Conservation (phyloP, 2,329 filamentous ascomycete species). For the Alternaria sp. region DNA sequence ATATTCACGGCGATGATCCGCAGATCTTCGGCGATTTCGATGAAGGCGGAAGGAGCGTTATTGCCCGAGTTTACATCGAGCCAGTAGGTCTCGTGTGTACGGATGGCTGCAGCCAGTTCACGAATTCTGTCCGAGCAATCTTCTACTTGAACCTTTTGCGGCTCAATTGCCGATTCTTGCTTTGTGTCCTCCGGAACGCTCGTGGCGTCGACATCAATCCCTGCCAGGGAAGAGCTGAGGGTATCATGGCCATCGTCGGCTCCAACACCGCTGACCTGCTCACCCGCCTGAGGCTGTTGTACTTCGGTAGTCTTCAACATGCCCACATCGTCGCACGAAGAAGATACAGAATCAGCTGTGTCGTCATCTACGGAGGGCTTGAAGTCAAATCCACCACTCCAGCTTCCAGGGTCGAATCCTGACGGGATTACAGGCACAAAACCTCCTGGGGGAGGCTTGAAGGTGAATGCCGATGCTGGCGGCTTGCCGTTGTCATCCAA, state of each 20-base stretch:
- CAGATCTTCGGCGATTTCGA: not conserved
- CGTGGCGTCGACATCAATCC: not conserved
- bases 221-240: not conserved
- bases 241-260: not conserved
- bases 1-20: not conserved
- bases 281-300: not conserved
- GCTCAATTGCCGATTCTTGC: not conserved
- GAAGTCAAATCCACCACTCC: not conserved
- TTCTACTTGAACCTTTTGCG: not conserved
- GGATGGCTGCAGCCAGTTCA: not conserved
- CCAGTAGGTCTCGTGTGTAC: not conserved
- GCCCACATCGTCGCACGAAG: too few relatives aligned
- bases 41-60: not conserved
- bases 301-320: not conserved
- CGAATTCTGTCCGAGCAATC: not conserved
- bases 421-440: not conserved
- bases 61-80: not conserved
- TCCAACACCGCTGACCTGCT: not conserved
- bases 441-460: not conserved
- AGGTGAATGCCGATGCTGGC: not conserved
- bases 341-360: not conserved
- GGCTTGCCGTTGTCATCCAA: not conserved
- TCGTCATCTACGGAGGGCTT: not conserved
- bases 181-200: not conserved
- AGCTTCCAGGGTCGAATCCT: not conserved